Base-by-base conservation (phyloP, 2,329 filamentous ascomycete species). In the Pezicula radicicola region DNA sequence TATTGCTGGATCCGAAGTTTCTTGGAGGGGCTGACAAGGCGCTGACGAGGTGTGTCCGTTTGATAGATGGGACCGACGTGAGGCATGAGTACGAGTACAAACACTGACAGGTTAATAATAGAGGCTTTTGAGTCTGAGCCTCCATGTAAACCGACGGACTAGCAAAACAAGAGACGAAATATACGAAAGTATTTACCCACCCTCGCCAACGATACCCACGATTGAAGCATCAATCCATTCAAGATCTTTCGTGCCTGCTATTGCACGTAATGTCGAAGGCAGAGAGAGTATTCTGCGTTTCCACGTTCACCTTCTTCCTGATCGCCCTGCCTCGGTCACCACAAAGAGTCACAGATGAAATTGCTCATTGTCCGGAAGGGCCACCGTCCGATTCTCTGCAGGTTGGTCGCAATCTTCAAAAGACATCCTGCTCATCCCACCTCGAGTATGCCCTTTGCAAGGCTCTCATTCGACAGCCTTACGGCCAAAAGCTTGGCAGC, bases 351-450 rank as follows among this genome's bases (percentile, higher is more conserved):
- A 40, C 45, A 49, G 48, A 39, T 45, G 58, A 59, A 47, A 60
- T 60, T 60, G 49, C 42, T 46, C 27, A 35, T 28, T 51, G 49
- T 52, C 52, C 57, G 60, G 58, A 60, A 59, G 58, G 55, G 46
- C 46, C 45, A 54, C 18, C 25, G 49, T 57, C 60, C 60, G 58
- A 54, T 51, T 21, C 36, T 35, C 25, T 40, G 39, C 16, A 28
- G 28, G 21, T n/a, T 18, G 45, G 12, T 13, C 30, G 28, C 45
- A 36, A 36, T 36, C 16, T 21, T n/a, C 19, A 10, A 35, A 28
- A 46, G 15, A 28, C 33, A 18, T 19, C 46, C 40, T 39, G 50
- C 28, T 44, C 30, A 52, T 37, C 42, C 48, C 36, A 42, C 36
- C 47, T 46, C 12, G 2, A 33, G 9, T 6, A 33, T 33, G 30